Percentiles rank a stretch among this genome's conserved stretches.
phyloP scores from a whole-genome alignment of 139 green algal genomes.

The Picochlorum sp. region DNA sequence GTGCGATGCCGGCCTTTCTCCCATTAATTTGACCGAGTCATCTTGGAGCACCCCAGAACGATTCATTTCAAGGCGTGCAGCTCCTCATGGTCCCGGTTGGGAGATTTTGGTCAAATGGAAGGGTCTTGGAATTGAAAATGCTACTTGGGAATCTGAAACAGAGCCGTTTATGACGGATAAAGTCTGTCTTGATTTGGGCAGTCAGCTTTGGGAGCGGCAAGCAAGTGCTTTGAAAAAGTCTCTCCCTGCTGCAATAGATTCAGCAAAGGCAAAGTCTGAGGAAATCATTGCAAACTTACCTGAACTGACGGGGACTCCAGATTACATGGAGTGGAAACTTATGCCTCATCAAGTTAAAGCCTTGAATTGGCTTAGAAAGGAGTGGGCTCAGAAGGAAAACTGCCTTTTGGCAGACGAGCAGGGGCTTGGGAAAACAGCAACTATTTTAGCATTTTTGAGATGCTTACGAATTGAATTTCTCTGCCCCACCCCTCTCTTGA shows the following conservation, averaged over 20 bases:
- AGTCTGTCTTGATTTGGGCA: slow-evolving; percentile 39
- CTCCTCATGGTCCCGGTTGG: slow-evolving; percentile 60
- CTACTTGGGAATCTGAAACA: slow-evolving; percentile 66
- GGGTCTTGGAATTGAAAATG: slow-evolving; percentile 59
- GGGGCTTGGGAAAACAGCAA: slow-evolving; percentile 65
- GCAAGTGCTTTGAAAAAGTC: slow-evolving; percentile 24
- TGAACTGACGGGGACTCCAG: background rate
- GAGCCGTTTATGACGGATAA: slow-evolving; percentile 30
- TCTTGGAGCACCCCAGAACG: slow-evolving; percentile 47
- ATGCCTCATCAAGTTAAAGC: slow-evolving; percentile 60
- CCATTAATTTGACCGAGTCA: slow-evolving; percentile 23
- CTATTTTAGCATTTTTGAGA: slow-evolving; percentile 43
- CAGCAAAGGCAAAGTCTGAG: slow-evolving; percentile 2
- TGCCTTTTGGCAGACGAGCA: slow-evolving; percentile 59
- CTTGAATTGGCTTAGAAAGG: slow-evolving; percentile 50
- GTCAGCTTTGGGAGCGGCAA: slow-evolving; percentile 60
- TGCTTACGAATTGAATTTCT: slow-evolving; percentile 42
- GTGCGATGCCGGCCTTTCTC: slow-evolving; percentile 1
- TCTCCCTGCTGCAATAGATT: slow-evolving; percentile 17
- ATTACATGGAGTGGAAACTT: slow-evolving; percentile 21
- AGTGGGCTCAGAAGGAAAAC: slow-evolving; percentile 36
- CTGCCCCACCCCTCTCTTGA: slow-evolving; percentile 35
- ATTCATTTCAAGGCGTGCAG: slow-evolving; percentile 54
- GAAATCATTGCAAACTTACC: slow-evolving; percentile 3
- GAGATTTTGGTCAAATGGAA: slow-evolving; percentile 82